These are phyloP conservation scores for Nemania sp. DNA, from an alignment of 2,329 filamentous ascomycete species.

Conservation along the genomic window DNA sequence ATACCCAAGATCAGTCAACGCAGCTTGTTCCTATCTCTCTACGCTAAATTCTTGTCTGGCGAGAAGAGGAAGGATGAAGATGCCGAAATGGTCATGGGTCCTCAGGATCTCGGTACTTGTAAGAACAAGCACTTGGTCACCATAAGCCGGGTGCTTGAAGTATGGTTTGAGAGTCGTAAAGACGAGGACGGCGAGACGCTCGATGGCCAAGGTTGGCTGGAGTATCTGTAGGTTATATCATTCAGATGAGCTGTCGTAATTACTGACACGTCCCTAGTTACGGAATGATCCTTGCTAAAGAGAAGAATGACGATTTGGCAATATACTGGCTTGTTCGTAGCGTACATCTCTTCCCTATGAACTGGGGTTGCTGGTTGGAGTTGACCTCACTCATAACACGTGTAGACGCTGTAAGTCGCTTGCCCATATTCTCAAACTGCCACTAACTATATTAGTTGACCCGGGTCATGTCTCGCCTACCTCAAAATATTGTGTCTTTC, in stretches of 20 bases:
- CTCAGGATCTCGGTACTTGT: conserved; percentile 86
- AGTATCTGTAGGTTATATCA: conserved; percentile 71
- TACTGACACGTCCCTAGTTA: conserved; percentile 64
- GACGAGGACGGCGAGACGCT: conserved; percentile 68
- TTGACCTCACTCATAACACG: conserved; percentile 83
- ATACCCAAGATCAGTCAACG: conserved; percentile 82
- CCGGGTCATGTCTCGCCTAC: conserved; percentile 77
- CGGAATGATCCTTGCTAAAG: conserved; percentile 88
- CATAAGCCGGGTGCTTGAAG: conserved; percentile 80
- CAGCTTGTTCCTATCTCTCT: conserved; percentile 90
- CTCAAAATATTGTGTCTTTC: conserved; percentile 90
- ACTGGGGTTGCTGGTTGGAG: conserved; percentile 98
- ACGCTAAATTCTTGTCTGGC: conserved; percentile 91
- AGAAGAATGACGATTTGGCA: conserved; percentile 88
- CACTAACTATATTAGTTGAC: conserved; percentile 69
- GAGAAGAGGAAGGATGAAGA: conserved; percentile 98
- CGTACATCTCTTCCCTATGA: conserved; percentile 90
- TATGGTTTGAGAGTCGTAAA: conserved; percentile 79
- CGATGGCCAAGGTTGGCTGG: conserved; percentile 89
- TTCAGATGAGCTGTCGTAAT: neutral
- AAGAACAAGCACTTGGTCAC: conserved; percentile 85
- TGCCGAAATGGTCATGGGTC: conserved; percentile 95
- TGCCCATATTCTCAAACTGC: neutral
- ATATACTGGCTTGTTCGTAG: conserved; percentile 89
- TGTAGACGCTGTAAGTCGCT: conserved; percentile 78